A percentile compares a stretch with the other conserved stretches of the same genome.
phyloP scores from a whole-genome alignment of 768 basidiomycete species.

The Roridomyces roridus region DNA sequence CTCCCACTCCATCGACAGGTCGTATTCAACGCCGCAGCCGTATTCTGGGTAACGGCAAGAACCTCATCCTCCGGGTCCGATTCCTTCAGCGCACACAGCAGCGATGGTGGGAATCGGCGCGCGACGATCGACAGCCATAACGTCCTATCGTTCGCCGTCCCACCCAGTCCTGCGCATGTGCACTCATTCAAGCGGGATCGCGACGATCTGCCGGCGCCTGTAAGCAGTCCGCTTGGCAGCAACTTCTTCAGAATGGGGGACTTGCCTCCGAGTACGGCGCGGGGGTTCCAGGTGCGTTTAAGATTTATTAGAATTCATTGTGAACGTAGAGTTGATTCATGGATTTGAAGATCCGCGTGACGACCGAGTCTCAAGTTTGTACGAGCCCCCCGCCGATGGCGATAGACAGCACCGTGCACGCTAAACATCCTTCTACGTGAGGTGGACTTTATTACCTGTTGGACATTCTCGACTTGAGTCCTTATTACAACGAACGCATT shows the following conservation, averaged over 20 bases:
- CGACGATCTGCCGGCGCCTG: not conserved
- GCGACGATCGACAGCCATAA: not conserved
- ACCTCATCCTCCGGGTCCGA: not conserved
- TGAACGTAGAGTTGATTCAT: not conserved
- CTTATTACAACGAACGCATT: no score
- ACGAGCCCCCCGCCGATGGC: not conserved
- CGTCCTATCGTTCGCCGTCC: not conserved
- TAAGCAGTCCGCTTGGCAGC: not conserved
- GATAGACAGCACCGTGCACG: not conserved
- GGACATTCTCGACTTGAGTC: no score
- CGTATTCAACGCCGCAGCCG: constrained; percentile 51
- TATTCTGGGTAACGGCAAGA: constrained; percentile 56
- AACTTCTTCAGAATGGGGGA: constrained; percentile 1
- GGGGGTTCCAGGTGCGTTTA: constrained; percentile 17
- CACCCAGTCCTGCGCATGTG: not conserved
- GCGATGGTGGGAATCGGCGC: not conserved
- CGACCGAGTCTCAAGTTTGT: constrained; percentile 13
- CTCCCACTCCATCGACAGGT: constrained; percentile 34
- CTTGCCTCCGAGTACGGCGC: not conserved
- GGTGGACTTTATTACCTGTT: no score
- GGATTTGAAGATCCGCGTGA: constrained; percentile 7
- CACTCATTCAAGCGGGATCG: not conserved
- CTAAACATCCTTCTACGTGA: not conserved
- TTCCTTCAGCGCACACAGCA: not conserved
- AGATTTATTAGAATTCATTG: not conserved